phyloP scores from a whole-genome alignment of 2,329 filamentous ascomycete genomes.

The Nannizzia gypsea region DNA sequence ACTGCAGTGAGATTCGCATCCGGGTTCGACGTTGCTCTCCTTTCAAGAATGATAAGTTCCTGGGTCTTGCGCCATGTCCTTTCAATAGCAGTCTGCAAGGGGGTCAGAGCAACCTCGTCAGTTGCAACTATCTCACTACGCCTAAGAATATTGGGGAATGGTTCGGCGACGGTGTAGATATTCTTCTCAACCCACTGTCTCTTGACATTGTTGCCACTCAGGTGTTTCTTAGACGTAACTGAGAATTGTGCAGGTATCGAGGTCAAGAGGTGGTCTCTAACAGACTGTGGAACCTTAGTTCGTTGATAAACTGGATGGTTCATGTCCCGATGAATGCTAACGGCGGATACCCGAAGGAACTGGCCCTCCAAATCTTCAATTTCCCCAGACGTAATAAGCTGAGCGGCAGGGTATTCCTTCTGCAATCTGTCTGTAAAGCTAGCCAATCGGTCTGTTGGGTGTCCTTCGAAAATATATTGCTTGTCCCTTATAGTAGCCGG shows the following conservation, averaged over 20 bases:
- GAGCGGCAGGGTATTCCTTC: conserved; percentile 74
- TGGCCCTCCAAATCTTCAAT: conserved; percentile 81
- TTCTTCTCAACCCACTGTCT: conserved; percentile 75
- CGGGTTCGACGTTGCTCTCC: conserved; percentile 59
- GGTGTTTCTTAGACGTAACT: conserved; percentile 59
- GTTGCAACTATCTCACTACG: conserved; percentile 70
- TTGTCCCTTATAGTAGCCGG: conserved; percentile 71
- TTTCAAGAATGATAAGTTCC: conserved; percentile 67
- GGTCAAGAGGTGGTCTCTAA: conserved; percentile 76
- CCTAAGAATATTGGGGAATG: conserved; percentile 82
- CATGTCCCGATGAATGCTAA: conserved; percentile 73
- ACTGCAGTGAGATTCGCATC: conserved; percentile 57
- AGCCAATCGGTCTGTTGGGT: conserved; percentile 60
- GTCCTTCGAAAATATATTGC: conserved; percentile 82
- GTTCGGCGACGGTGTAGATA: conserved; percentile 68
- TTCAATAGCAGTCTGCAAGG: conserved; percentile 80
- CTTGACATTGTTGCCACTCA: conserved; percentile 51
- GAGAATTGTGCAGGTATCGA: conserved; percentile 69
- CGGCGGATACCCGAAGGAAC: conserved; percentile 68
- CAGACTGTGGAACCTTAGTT: conserved; percentile 66
- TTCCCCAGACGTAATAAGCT: conserved; percentile 59
- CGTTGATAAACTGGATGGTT: conserved; percentile 76
- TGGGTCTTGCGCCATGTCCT: conserved; percentile 82
- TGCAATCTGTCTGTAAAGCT: conserved; percentile 87
- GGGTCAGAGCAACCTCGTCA: conserved; percentile 54